Base-by-base conservation (phyloP, 2,329 filamentous ascomycete genomes). In the Blastomyces gilchristii region DNA sequence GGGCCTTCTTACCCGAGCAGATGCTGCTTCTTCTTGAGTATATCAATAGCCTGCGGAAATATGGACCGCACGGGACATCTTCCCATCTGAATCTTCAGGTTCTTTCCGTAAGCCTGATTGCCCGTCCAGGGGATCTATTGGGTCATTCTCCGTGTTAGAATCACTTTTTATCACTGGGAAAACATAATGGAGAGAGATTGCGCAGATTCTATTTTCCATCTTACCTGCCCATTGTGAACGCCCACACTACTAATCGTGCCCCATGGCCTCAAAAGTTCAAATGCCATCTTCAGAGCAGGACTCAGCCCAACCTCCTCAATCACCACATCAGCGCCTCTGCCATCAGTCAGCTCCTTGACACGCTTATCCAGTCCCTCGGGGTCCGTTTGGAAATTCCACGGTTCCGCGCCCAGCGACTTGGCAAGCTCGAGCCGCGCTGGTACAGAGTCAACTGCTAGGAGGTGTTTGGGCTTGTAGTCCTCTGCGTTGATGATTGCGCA, bases 311-410 rank as follows among this genome's bases (percentile, higher is more conserved):
- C 89, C 7, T 90, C 87, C 74, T 92, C 89, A 68, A 96, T 86
- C 1, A 94, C 86, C 22, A 90, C 85, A 76, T 97, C 92, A 16
- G 91, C 91, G 7, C 92, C 92, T 49, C 92, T 82, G 8, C 91
- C 91, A 18, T 88, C 81, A 0, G 90, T 94, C 58, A 87, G 83
- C 68, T 89, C 87, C 71, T 85, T 85, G 61, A 96, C 86, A 61
- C 87, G 83, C 68, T 82, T 80, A 62, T 86, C 77, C 73, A 95
- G 81, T 2, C 81, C 84, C 49, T 86, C 84, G 58, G 81, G 81
- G 65, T 90, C 84, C 1, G 79, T 85, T 70, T 82, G 76, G 75
- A 93, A 93, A 73, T 96, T 92, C 76, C 91, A 85, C 0, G 90
- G 87, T 74, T 93, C 90, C 2, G 90, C 92, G 2, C 91, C 91